A percentile compares a stretch with the other conserved stretches of the same genome.
Conservation (phyloP, 2,329 filamentous ascomycete species). For the Davidsoniella australis region DNA sequence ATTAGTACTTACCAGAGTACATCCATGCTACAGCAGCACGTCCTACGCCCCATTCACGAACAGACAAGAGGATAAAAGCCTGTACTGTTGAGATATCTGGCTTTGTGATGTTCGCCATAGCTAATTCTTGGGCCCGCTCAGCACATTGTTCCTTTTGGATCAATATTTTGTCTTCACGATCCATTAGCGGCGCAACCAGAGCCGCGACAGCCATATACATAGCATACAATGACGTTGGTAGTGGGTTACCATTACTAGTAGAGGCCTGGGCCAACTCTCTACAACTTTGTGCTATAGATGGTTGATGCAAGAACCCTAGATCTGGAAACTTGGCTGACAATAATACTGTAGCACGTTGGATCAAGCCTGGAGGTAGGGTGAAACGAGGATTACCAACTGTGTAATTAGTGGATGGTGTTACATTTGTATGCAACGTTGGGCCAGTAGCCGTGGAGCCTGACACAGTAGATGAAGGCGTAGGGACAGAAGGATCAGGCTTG, state of each 20-base stretch:
- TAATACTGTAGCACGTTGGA: slow-evolving; percentile 4
- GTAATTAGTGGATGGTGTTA: too few species aligned
- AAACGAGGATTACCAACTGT: too few species aligned
- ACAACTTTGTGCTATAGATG: slow-evolving; percentile 1
- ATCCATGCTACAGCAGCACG: slow-evolving; percentile 3
- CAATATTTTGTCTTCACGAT: not conserved
- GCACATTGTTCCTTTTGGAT: not conserved
- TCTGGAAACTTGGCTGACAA: slow-evolving; percentile 5
- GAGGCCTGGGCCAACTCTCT: not conserved
- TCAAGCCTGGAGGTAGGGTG: not conserved
- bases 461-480: too few species aligned
- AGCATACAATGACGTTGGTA: not conserved
- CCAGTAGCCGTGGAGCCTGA: too few species aligned
- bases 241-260: not conserved
- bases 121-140: slow-evolving; percentile 4
- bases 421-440: too few species aligned
- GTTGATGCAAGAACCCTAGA: slow-evolving; percentile 3
- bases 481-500: too few species aligned
- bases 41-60: slow-evolving; percentile 2
- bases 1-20: slow-evolving; percentile 3
- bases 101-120: not conserved
- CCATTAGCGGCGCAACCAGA: slow-evolving; percentile 3
- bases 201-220: slow-evolving; percentile 1
- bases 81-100: slow-evolving; percentile 2
- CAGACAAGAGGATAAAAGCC: not conserved